A percentile compares a stretch with the other conserved stretches of the same genome.
phyloP scores from a whole-genome alignment of 164 flowering plant genomes.

The Pachysandra terminalis region DNA sequence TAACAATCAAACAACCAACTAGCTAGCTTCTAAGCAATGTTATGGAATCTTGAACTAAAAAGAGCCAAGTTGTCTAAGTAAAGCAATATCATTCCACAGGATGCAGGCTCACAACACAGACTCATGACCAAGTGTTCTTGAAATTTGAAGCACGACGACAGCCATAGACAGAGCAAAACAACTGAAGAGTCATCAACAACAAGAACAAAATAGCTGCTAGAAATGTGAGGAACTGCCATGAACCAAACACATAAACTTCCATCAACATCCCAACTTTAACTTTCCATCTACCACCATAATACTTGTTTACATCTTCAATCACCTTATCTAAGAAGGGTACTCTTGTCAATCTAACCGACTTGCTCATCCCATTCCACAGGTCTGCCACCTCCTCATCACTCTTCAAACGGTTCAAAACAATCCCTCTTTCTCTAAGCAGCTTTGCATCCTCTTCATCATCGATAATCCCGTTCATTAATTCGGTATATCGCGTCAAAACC shows the following conservation, averaged over 20 bases:
- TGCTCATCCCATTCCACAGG: constrained; percentile 27
- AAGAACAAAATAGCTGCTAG: constrained; percentile 18
- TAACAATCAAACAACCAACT: too few relatives aligned
- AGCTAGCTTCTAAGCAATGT: too few relatives aligned
- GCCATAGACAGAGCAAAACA: constrained; percentile 11
- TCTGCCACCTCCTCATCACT: constrained; percentile 23
- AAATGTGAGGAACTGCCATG: constrained; percentile 23
- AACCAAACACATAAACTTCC: constrained; percentile 22
- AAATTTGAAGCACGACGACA: background rate
- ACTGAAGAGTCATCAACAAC: constrained; percentile 13
- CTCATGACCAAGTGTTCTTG: background rate
- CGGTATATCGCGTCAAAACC: constrained; percentile 26
- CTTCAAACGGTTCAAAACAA: constrained; percentile 21
- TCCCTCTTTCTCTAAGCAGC: constrained; percentile 19
- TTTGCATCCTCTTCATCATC: constrained; percentile 26
- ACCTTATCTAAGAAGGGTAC: constrained; percentile 19
- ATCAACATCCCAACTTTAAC: constrained; percentile 9
- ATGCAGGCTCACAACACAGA: background rate
- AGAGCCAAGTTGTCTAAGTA: too few relatives aligned
- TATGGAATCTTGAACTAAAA: too few relatives aligned
- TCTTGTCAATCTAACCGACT: constrained; percentile 16
- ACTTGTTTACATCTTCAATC: constrained; percentile 24
- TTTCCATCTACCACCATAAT: constrained; percentile 16
- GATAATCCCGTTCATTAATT: constrained; percentile 31
- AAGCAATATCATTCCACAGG: too few relatives aligned